A percentile compares a stretch with the other conserved stretches of the same genome.
Conservation (phyloP, 2,329 filamentous ascomycete genomes). For the Thielaviopsis ethacetica region DNA sequence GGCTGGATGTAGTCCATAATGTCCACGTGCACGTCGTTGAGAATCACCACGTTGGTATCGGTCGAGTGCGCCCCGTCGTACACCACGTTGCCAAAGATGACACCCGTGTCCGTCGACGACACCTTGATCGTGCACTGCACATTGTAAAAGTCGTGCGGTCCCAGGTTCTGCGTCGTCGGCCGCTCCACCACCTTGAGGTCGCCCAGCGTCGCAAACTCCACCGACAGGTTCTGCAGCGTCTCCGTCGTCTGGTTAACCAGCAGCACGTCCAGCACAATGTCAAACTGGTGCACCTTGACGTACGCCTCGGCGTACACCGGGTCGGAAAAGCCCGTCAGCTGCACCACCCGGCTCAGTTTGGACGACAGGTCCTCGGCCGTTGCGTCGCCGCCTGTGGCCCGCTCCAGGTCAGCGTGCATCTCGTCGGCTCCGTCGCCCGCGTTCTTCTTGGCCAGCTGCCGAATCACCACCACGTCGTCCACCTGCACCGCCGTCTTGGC, state of each 20-base stretch:
- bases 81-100: constrained; percentile 97
- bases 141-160: constrained; percentile 91
- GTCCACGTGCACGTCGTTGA: constrained; percentile 95
- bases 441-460: constrained; percentile 87
- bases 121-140: constrained; percentile 98
- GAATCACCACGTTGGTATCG: constrained; percentile 90
- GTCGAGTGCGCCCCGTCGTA: constrained; percentile 88
- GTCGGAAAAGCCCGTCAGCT: constrained; percentile 95
- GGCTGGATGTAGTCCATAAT: constrained; percentile 99
- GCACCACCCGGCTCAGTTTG: constrained; percentile 89
- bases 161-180: constrained; percentile 89
- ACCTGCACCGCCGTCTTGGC: constrained; percentile 90
- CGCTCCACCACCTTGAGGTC: constrained; percentile 96
- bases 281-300: constrained; percentile 96
- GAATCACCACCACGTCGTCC: constrained; percentile 83
- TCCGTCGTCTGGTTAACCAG: constrained; percentile 95
- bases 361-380: constrained; percentile 73
- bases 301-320: constrained; percentile 98
- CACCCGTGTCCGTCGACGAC: constrained; percentile 90
- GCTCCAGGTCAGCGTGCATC: constrained; percentile 78
- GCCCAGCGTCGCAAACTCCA: constrained; percentile 95
- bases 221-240: constrained; percentile 88
- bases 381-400: constrained; percentile 81
- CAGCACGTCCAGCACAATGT: constrained; percentile 91
- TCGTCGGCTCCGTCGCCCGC: constrained; percentile 66